Percentiles rank a stretch among this genome's conserved stretches.
phyloP scores from a whole-genome alignment of 192 early-diverging fungal species.

The Dissophora ornata region DNA sequence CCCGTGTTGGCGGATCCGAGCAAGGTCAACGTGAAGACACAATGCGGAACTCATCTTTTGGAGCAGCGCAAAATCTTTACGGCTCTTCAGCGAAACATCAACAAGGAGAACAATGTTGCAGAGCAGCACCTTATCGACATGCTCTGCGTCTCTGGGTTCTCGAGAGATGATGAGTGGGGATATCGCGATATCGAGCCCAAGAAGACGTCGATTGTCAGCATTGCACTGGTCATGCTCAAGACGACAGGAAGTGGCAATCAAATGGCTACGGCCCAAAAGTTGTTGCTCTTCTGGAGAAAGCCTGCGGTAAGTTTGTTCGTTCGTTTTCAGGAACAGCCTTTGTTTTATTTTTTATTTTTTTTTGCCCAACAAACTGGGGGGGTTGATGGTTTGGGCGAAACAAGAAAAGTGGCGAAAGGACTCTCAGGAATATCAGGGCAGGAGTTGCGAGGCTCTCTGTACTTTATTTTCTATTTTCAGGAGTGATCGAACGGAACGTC shows the following conservation, averaged over 20 bases:
- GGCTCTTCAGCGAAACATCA: constrained; percentile 78
- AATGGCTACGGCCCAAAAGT: constrained; percentile 79
- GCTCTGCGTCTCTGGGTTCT: constrained; percentile 83
- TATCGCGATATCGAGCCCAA: constrained; percentile 78
- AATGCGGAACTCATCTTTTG: constrained; percentile 71
- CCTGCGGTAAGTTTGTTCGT: constrained; percentile 68
- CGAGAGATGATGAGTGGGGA: constrained; percentile 76
- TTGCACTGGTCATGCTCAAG: constrained; percentile 76
- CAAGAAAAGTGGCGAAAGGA: too few relatives aligned
- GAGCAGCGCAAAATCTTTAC: constrained; percentile 80
- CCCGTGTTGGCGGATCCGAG: constrained; percentile 20
- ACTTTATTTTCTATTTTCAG: too few relatives aligned
- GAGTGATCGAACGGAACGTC: too few relatives aligned
- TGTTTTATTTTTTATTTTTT: background rate
- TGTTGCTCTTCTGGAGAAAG: constrained; percentile 84
- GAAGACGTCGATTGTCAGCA: constrained; percentile 73
- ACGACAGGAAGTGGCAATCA: constrained; percentile 74
- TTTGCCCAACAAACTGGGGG: too few relatives aligned
- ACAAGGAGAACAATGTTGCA: constrained; percentile 69
- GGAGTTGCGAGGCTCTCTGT: too few relatives aligned
- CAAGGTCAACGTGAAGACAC: constrained; percentile 63
- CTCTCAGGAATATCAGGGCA: too few relatives aligned
- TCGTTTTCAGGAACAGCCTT: constrained; percentile 7
- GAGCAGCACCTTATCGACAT: constrained; percentile 88
- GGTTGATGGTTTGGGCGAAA: too few relatives aligned